A percentile compares a stretch with the other conserved stretches of the same genome.
Evolutionary conservation across 2,329 filamentous ascomycete genomes (phyloP).

Genomic region (Aspergillus sojae): DNA sequence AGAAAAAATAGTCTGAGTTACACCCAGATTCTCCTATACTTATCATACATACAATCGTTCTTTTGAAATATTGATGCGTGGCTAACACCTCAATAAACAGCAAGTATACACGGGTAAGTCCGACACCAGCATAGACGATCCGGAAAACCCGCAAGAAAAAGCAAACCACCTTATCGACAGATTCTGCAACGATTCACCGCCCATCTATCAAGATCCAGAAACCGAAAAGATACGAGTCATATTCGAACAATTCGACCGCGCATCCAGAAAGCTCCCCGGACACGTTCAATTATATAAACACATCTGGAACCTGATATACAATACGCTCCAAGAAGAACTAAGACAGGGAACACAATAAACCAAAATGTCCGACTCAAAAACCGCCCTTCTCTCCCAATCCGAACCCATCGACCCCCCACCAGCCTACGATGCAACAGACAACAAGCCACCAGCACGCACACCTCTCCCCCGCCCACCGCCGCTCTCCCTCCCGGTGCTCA

Average conservation of each 20-base stretch:
- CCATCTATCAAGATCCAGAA: slow-evolving; percentile 6
- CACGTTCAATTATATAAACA: not conserved
- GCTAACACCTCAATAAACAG: not conserved
- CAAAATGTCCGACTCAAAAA: slow-evolving; percentile 36
- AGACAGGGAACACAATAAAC: not conserved
- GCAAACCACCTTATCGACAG: slow-evolving; percentile 6
- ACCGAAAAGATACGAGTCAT: not conserved
- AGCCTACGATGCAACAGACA: slow-evolving; percentile 33
- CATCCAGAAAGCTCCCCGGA: not conserved
- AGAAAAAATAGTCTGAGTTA: not conserved
- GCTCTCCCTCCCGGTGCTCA: slow-evolving; percentile 78
- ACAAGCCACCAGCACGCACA: slow-evolving; percentile 20
- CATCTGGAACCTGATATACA: too few species aligned
- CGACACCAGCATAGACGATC: not conserved
- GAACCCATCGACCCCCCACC: slow-evolving; percentile 33
- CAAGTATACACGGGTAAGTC: not conserved
- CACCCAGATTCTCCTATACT: too few species aligned
- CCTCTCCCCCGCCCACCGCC: slow-evolving; percentile 52
- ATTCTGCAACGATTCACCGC: slow-evolving; percentile 13
- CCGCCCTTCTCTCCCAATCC: slow-evolving; percentile 24
- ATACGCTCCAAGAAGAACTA: not conserved
- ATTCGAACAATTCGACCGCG: not conserved
- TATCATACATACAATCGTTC: too few species aligned
- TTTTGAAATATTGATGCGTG: not conserved
- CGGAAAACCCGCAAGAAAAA: not conserved